phyloP scores from a whole-genome alignment of 768 basidiomycete species.

The Glaciozyma antarctica region DNA sequence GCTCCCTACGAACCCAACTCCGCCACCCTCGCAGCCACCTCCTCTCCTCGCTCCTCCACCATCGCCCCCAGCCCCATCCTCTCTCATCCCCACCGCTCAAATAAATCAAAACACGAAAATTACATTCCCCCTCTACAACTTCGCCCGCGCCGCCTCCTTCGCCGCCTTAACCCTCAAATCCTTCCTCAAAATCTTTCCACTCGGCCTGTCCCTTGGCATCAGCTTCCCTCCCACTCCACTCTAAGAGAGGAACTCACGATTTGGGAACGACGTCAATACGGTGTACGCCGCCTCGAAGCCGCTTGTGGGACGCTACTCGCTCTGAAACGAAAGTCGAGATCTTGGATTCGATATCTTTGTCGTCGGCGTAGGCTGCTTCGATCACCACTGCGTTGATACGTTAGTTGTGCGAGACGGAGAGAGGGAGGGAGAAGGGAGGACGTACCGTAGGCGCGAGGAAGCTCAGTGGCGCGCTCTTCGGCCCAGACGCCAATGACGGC shows the following conservation, averaged over 20 bases:
- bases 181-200: slow-evolving; percentile 78
- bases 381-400: slow-evolving; percentile 5
- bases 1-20: no score
- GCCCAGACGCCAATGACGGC: slow-evolving; percentile 30
- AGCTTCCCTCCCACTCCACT: neutral
- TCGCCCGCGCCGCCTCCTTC: slow-evolving; percentile 42
- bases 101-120: no score
- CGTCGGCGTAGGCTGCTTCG: slow-evolving; percentile 1
- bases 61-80: no score
- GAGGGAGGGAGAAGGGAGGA: neutral
- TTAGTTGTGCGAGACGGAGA: neutral
- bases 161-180: slow-evolving; percentile 62
- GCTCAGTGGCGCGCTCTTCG: slow-evolving; percentile 32
- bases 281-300: slow-evolving; percentile 26
- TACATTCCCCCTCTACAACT: neutral
- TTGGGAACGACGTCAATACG: slow-evolving; percentile 28
- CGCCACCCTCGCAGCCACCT: no score
- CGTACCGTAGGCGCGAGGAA: slow-evolving; percentile 32
- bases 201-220: slow-evolving; percentile 47
- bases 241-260: slow-evolving; percentile 41
- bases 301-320: slow-evolving; percentile 30
- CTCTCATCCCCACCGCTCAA: no score
- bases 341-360: slow-evolving; percentile 9
- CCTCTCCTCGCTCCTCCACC: no score
- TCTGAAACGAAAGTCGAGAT: slow-evolving; percentile 16